Evolutionary conservation across 768 basidiomycete genomes (phyloP), one percentile per base, ranked within the genome.

Genomic region (Mrakia frigida): DNA sequence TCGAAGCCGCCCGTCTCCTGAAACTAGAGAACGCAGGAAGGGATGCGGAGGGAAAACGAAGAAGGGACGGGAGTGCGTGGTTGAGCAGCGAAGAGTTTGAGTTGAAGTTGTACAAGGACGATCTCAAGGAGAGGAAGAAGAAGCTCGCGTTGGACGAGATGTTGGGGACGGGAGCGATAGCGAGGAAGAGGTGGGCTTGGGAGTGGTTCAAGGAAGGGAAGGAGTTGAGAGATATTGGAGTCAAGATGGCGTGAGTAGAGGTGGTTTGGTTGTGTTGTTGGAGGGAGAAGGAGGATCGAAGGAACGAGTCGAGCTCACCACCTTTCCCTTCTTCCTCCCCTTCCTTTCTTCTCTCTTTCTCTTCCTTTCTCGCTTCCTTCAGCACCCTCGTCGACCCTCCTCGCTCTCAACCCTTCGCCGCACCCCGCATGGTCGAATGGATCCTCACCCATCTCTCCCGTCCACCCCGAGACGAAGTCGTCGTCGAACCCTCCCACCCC

Each of bases 171-270:
- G 65, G 65, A n/a, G 65, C 65, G 6, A 68, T 68, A 6, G 65
- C 65, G 37, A 68, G 65, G 25, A 68, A 68, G 65, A 70, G 52
- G 53, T 72, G 70, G 70, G 70, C 70, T 18, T 72, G 70, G 70
- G 70, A 72, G 35, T 72, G 70, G 70, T 72, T 72, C 33, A n/a
- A 16, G 18, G 70, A 72, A 18, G 70, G 70, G 18, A 53, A 59
- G 35, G 50, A 53, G 35, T n/a, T 72, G 52, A n/a, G 41, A 53
- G 35, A 37, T 28, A 72, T 72, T 25, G 70, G 70, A 1, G 28
- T 1, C 4, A 50, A 37, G 31, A 52, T 72, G 53, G 70, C 70
- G 70, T 72, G 50, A 72, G 70, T 53, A 16, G 6, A 46, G 31
- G 46, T 1, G 23, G 31, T 10, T 6, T 70, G 7, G 2, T 31